Evolutionary conservation across 1,284 basidiomycete genomes (phyloP), one percentile per base, ranked within the genome.

Genomic region (Cerioporus squamosus): DNA sequence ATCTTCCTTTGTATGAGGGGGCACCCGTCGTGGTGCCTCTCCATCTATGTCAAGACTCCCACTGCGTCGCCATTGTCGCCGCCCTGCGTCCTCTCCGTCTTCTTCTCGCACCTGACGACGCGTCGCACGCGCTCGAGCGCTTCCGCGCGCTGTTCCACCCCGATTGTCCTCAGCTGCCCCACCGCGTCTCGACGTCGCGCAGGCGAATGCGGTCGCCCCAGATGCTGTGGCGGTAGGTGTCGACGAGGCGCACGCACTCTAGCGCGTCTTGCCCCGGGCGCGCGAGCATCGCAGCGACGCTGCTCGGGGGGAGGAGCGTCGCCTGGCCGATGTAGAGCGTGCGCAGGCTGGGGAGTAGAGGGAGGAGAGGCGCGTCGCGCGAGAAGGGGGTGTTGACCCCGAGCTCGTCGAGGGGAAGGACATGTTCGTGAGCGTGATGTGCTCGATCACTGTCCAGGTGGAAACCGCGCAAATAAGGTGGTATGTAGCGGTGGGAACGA

Each of bases 181-280:
- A 66, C 67, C 6, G 73, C 74, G 29, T 60, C 66, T 80, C 78
- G 23, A 81, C 61, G 61, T 82, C 78, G n/a, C 69, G 65, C 51
- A 72, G 62, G 15, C 79, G 72, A 40, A 80, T 62, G 43, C 77
- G 73, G 10, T 75, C 72, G 18, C 83, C 84, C 84, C 84, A 85
- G 36, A 86, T 86, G 56, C 82, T 83, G 47, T 77, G 79, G 24
- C 74, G 69, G 66, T 85, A 86, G 22, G 77, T 77, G 59, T 86
- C 85, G 7, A 84, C 78, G 6, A 86, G 72, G 38, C 74, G 70
- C n/a, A 86, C 66, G 31, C 64, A 52, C 53, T 68, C 63, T 17
- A 85, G 68, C 24, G 65, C 63, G 15, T 65, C 44, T 61, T 72
- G 66, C 15, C 55, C 63, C 5, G 64, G 68, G 24, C 64, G 62